Base-by-base conservation (phyloP, 2,329 filamentous ascomycete genomes). In the Ploettnerulaceae sp. region DNA sequence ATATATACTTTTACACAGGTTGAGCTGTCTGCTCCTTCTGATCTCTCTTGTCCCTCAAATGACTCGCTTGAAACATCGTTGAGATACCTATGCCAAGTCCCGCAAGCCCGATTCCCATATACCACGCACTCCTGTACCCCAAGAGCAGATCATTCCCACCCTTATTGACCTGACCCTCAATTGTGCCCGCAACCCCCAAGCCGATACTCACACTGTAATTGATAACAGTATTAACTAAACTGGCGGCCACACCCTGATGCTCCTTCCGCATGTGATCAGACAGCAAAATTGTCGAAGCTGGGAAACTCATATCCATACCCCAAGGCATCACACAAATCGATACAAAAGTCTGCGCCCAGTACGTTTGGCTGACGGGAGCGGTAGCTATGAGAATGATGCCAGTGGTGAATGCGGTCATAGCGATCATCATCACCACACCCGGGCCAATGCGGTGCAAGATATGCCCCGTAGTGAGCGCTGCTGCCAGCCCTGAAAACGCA, bases 281-380 rank as follows among this genome's bases (percentile, higher is more conserved):
- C 0, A 74, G 69, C 45, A 78, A 71, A 7, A 79, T 72, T 40
- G 76, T 74, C 0, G 72, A 71, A 0, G 71, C 71, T 0, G 72
- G 69, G 45, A 71, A 76, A 2, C 71, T 77, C 71, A 84, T 82
- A 59, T 86, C 80, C 0, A 73, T 72, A 28, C 71, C 73, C 58
- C 69, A 61, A 2, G 68, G 66, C 63, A 77, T 78, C 35, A 85
- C 57, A 3, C 84, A 18, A 4, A 77, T 68, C 3, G 70, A 70
- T 7, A 81, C 70, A 57, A 86, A 86, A 0, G 74, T 69, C 51
- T 82, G 75, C 14, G 68, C 69, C 82, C 82, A 86, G 64, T 85
- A 86, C 0, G 66, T 72, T 25, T 61, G 58, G 3, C 47, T 15
- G 4, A 58, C 43, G 1, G 59, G 59, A 6, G 37, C 37, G 0